Percentiles rank a stretch among this genome's conserved stretches.
Conservation (phyloP, 495 filamentous ascomycete species). For the Tuber brumale region DNA sequence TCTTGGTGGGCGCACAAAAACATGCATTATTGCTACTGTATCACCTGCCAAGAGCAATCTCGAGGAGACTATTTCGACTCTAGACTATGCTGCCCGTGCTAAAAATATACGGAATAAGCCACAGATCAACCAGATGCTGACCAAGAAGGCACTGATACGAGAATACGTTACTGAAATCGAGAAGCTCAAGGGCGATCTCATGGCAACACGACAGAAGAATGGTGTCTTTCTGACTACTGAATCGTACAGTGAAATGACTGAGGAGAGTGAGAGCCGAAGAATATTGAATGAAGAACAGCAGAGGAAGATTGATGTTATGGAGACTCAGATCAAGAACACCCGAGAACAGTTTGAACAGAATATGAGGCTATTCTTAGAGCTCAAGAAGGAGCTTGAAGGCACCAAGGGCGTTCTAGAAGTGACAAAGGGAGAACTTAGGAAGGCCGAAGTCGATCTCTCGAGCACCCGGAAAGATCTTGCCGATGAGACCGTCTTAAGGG, state of each 20-base stretch:
- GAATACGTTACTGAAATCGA: conserved; percentile 94
- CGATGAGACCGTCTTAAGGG: conserved; percentile 71
- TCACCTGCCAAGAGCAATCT: conserved; percentile 90
- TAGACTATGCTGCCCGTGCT: conserved; percentile 94
- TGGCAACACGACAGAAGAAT: conserved; percentile 86
- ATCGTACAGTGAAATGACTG: conserved; percentile 75
- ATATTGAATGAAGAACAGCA: conserved; percentile 88
- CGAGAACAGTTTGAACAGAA: conserved; percentile 81
- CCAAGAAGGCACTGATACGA: conserved; percentile 80
- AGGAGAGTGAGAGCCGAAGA: conserved; percentile 82
- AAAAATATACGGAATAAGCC: conserved; percentile 99
- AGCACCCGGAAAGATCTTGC: conserved; percentile 66
- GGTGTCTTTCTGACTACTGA: conserved; percentile 88
- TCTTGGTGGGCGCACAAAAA: conserved; percentile 88
- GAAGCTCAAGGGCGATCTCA: conserved; percentile 84
- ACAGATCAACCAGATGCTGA: conserved; percentile 82
- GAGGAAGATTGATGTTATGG: conserved; percentile 87
- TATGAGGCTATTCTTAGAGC: conserved; percentile 71
- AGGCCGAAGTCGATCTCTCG: conserved; percentile 75
- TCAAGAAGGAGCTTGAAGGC: conserved; percentile 80
- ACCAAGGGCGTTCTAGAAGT: conserved; percentile 64
- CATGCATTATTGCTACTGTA: conserved; percentile 95
- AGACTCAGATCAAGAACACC: conserved; percentile 79
- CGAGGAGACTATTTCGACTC: conserved; percentile 93
- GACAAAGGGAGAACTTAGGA: conserved; percentile 70